These are phyloP conservation scores for Keithomyces neogunnii DNA, from an alignment of 2,329 filamentous ascomycete species.

Conservation along the genomic window DNA sequence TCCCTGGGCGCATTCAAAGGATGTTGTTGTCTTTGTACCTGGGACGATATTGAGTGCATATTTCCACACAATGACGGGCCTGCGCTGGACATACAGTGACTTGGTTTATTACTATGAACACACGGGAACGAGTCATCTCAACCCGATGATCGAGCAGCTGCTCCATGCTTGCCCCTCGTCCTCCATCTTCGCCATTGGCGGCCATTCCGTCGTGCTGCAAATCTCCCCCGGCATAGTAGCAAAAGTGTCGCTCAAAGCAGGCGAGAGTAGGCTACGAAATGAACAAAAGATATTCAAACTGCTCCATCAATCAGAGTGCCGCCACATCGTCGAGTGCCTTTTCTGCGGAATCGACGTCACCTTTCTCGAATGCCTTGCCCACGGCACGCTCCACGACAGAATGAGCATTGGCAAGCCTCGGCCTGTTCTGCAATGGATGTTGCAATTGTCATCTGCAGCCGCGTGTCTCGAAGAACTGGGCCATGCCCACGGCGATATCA, in stretches of 20 bases:
- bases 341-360: slow-evolving; percentile 8
- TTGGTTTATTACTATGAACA: too few relatives aligned
- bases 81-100: too few relatives aligned
- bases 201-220: slow-evolving; percentile 11
- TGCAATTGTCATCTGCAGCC: slow-evolving; percentile 9
- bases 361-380: slow-evolving; percentile 10
- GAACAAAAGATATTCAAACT: slow-evolving; percentile 11
- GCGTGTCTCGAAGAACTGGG: slow-evolving; percentile 10
- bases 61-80: too few relatives aligned
- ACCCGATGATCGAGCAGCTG: slow-evolving; percentile 9
- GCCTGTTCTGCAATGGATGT: slow-evolving; percentile 10
- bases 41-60: too few relatives aligned
- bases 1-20: too few relatives aligned
- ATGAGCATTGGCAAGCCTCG: slow-evolving; percentile 5
- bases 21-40: too few relatives aligned
- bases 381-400: slow-evolving; percentile 10
- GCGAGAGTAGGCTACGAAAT: slow-evolving; percentile 8
- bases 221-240: slow-evolving; percentile 11
- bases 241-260: slow-evolving; percentile 10
- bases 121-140: neutral
- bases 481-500: slow-evolving; percentile 12
- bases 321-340: slow-evolving; percentile 8
- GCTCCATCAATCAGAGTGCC: slow-evolving; percentile 7
- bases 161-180: slow-evolving; percentile 9
- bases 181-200: slow-evolving; percentile 9